phyloP scores from a whole-genome alignment of 179 eudicot genomes.

The Spergularia azorica region DNA sequence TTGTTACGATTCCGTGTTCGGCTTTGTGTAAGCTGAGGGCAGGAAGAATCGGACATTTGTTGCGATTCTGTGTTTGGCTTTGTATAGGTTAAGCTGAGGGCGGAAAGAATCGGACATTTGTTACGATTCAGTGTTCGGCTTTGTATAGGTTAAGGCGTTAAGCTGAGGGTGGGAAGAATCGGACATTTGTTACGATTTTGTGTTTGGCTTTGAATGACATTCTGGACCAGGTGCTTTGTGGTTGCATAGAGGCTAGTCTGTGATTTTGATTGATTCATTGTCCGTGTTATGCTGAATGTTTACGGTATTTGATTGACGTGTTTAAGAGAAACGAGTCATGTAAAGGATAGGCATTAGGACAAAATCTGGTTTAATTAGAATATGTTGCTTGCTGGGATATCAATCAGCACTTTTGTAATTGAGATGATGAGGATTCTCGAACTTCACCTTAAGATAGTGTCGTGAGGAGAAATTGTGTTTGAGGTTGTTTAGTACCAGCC shows the following conservation, averaged over 20 bases:
- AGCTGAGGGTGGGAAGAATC: no score
- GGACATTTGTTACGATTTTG: no score
- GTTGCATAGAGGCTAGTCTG: background rate
- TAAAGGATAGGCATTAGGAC: background rate
- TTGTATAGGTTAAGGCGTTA: no score
- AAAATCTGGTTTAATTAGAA: no score
- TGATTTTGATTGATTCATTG: background rate
- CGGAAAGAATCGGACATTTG: no score
- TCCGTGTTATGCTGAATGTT: no score
- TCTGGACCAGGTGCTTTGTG: no score
- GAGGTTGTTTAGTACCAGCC: background rate
- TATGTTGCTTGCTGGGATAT: background rate
- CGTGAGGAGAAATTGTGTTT: background rate
- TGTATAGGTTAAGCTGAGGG: no score
- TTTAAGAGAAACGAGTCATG: background rate
- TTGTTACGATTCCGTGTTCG: background rate
- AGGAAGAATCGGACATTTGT: no score
- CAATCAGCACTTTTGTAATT: background rate
- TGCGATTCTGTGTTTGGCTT: no score
- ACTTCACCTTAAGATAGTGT: background rate
- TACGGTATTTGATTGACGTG: background rate
- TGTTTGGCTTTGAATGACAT: no score
- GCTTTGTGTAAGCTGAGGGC: background rate
- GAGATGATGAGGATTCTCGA: background rate
- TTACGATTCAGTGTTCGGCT: no score